Percentiles rank a stretch among this genome's conserved stretches.
Conservation (phyloP, 208 protist genomes). For the Leishmania mexicana region DNA sequence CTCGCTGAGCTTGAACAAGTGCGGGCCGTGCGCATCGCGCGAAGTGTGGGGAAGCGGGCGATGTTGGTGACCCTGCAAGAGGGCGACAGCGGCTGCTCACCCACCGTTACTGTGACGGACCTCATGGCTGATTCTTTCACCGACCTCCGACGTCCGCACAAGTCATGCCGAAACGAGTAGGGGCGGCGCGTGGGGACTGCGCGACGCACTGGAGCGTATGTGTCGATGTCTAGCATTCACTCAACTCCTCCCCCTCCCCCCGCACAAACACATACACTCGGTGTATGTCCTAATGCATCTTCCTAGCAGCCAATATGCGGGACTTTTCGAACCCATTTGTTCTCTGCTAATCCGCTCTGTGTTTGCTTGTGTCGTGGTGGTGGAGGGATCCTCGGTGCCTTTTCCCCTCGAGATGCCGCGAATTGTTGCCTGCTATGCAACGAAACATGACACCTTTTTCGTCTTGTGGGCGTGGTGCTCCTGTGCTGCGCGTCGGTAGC, state of each 20-base stretch:
- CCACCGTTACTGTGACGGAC: neutral
- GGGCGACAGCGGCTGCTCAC: neutral
- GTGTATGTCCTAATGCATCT: neutral
- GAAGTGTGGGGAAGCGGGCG: slow-evolving; percentile 63
- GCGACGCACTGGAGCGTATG: neutral
- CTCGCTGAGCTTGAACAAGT: slow-evolving; percentile 42
- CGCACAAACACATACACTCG: neutral
- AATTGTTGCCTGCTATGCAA: neutral
- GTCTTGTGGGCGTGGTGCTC: neutral
- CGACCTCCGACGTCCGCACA: neutral
- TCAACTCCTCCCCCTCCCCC: neutral
- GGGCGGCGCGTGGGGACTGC: neutral
- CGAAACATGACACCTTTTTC: neutral
- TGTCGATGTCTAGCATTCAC: neutral
- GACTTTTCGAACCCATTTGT: neutral
- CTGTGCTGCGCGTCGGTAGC: neutral
- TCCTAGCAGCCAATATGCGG: neutral
- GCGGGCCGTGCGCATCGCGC: slow-evolving; percentile 49
- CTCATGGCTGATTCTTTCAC: neutral
- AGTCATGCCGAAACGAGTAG: slow-evolving; percentile 9
- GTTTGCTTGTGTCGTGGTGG: neutral
- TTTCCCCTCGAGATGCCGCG: neutral
- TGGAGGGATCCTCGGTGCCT: neutral
- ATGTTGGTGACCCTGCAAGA: slow-evolving; percentile 16
- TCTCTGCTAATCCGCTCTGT: neutral